Evolutionary conservation across 345 rosid genomes (phyloP).

Genomic region (Arabis alpina): DNA sequence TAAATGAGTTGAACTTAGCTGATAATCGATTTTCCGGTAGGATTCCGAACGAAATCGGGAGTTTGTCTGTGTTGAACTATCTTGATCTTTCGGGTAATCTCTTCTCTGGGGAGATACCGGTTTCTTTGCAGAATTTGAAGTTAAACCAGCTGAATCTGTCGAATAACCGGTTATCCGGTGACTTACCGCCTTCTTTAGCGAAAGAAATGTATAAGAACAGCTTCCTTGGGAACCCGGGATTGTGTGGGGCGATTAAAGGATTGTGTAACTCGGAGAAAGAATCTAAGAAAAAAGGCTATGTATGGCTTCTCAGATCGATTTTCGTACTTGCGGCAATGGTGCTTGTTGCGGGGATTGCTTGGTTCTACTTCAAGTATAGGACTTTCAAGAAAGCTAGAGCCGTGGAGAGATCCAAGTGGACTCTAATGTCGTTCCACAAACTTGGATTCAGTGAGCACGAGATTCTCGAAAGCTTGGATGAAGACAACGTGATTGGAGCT

Average conservation of each 20-base stretch:
- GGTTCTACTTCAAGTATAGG: constrained; percentile 86
- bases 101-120: constrained; percentile 71
- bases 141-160: constrained; percentile 90
- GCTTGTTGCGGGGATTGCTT: constrained; percentile 65
- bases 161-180: constrained; percentile 68
- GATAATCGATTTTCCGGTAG: constrained; percentile 61
- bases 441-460: constrained; percentile 88
- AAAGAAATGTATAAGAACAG: constrained; percentile 67
- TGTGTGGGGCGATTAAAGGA: constrained; percentile 77
- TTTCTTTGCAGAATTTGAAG: constrained; percentile 78
- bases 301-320: constrained; percentile 76
- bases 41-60: constrained; percentile 72
- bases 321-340: constrained; percentile 72
- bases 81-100: constrained; percentile 82
- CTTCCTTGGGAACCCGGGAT: constrained; percentile 79
- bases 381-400: constrained; percentile 68
- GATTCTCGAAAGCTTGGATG: constrained; percentile 83
- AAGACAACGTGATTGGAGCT: constrained; percentile 88
- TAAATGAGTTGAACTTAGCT: constrained; percentile 82
- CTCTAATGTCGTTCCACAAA: constrained; percentile 93
- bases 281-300: constrained; percentile 59
- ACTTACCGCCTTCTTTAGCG: constrained; percentile 67
- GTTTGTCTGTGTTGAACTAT: constrained; percentile 76
- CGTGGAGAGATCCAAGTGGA: constrained; percentile 87
- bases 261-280: constrained; percentile 56